A percentile compares a stretch with the other conserved stretches of the same genome.
Conservation (phyloP, 305 asterid species). For the Vinca major region DNA sequence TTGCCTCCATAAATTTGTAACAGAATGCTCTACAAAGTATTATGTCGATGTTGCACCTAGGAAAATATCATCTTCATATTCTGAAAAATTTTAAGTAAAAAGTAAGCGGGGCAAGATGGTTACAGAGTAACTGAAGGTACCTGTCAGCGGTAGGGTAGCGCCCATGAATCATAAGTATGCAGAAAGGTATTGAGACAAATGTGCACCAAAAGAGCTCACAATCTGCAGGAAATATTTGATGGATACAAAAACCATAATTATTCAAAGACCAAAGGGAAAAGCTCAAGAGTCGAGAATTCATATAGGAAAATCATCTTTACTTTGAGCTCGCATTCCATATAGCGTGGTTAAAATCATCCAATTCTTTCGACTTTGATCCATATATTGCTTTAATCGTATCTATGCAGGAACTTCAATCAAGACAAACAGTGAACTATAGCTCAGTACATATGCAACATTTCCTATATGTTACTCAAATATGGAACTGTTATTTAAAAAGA, state of each 20-base stretch:
- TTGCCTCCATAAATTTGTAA: neutral
- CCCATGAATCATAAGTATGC: neutral
- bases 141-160: neutral
- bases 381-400: conserved; percentile 77
- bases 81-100: neutral
- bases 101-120: neutral
- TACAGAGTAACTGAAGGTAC: neutral
- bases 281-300: neutral
- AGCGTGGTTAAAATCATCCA: conserved; percentile 59
- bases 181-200: neutral
- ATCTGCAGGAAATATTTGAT: neutral
- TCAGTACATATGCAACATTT: conserved; percentile 3
- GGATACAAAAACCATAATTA: neutral
- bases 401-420: conserved; percentile 48
- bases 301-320: conserved; percentile 11
- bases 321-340: conserved; percentile 34
- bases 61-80: neutral
- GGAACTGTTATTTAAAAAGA: conserved; percentile 7
- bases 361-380: conserved; percentile 58
- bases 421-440: neutral
- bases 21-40: neutral
- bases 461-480: neutral
- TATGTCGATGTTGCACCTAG: neutral
- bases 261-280: neutral
- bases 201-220: neutral